Base-by-base conservation (phyloP, 1,284 basidiomycete species). In the Trichosporon inkin region DNA sequence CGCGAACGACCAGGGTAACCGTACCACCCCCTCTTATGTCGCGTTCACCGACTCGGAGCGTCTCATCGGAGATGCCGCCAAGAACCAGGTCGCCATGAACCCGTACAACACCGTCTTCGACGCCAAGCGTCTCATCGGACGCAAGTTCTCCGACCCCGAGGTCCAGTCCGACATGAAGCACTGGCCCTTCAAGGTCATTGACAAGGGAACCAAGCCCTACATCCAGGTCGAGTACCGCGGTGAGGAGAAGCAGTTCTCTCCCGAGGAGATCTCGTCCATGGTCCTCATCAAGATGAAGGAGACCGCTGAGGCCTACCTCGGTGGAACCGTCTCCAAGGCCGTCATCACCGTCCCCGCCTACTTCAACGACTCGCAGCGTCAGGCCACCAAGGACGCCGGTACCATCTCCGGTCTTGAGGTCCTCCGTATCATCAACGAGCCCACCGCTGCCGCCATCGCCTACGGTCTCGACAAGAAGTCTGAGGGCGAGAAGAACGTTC, bases 341-440 rank as follows among this genome's bases (percentile, higher is more conserved):
- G 94, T 98, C 62, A 92, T 99, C 77, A 98, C 95, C 54, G 94
- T 98, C 72, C 95, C 95, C 60, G 95, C 95, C 57, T 98, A 94
- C 84, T 95, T 96, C 86, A 98, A 98, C 81, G 93, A 99, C 82
- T 92, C 94, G 76, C 95, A 99, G 81, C 92, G 94, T 79, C 92
- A 95, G 79, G 95, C 94, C 11, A 99, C 95, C 80, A 98, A 97
- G 83, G 95, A 99, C 75, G 93, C 95, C 67, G 95, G 95, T 72
- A 90, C 88, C 39, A 98, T 98, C 71, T 92, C 95, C 55, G 94
- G 95, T 79, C 88, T 99, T 57, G 86, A 88, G 67, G 91, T 98
- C 62, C 88, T 97, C 71, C 92, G 94, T 82, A 97, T 98, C 79
- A 94, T 99, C 82, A 98, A 98, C 82, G 95, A 99, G 81, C 95